These are phyloP conservation scores for Saturnispora sanitii DNA, from an alignment of 805 yeast genomes.

Conservation along the genomic window DNA sequence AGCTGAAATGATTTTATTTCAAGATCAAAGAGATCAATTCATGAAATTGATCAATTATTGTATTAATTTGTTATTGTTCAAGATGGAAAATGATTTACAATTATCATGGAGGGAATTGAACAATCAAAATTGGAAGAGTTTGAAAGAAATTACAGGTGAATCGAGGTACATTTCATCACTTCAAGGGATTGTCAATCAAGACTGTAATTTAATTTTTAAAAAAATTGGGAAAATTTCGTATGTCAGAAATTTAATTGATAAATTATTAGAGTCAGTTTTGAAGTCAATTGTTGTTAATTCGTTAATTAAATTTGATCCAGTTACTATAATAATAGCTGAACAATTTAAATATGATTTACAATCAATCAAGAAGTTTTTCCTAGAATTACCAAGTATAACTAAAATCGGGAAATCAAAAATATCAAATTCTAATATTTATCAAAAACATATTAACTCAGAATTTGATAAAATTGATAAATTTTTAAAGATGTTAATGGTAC, in stretches of 20 bases:
- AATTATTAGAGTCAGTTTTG: constrained; percentile 56
- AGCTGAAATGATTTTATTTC: constrained; percentile 41
- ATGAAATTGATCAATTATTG: constrained; percentile 49
- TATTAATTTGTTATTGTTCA: constrained; percentile 43
- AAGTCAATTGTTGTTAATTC: constrained; percentile 46
- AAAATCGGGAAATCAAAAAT: constrained; percentile 25
- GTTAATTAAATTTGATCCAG: constrained; percentile 55
- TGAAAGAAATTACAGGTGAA: constrained; percentile 58
- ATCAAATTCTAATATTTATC: constrained; percentile 18
- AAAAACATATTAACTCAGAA: constrained; percentile 20
- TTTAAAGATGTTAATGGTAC: constrained; percentile 58
- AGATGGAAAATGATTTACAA: constrained; percentile 51
- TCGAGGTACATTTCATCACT: constrained; percentile 61
- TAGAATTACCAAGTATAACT: constrained; percentile 38
- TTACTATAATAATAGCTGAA: constrained; percentile 63
- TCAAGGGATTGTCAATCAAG: constrained; percentile 35
- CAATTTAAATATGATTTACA: constrained; percentile 71
- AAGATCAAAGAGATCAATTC: constrained; percentile 44
- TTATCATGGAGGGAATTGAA: constrained; percentile 78
- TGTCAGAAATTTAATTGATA: constrained; percentile 64
- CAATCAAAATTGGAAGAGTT: constrained; percentile 62
- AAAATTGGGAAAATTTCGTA: constrained; percentile 61
- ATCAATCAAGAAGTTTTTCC: constrained; percentile 46
- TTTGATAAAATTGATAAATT: constrained; percentile 41
- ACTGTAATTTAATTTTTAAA: constrained; percentile 40